Percentiles rank a stretch among this genome's conserved stretches.
These are phyloP conservation scores for Alternaria viburni DNA, from an alignment of 2,329 filamentous ascomycete genomes.

Conservation along the genomic window DNA sequence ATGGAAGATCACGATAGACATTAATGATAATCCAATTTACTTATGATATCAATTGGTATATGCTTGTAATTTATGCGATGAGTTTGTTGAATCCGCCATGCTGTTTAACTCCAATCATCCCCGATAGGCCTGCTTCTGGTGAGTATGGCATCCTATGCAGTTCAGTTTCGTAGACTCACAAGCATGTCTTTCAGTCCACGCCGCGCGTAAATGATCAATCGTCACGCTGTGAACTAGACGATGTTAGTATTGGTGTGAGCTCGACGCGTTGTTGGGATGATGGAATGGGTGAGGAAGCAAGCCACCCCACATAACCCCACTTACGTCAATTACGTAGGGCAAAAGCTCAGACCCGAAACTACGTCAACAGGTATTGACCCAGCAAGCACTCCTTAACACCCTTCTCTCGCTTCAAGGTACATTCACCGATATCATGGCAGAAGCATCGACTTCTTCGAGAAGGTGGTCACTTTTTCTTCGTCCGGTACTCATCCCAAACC, in stretches of 20 bases:
- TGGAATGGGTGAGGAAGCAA: not conserved
- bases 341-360: not conserved
- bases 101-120: not conserved
- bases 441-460: no score
- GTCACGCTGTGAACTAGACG: no score
- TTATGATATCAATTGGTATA: not conserved
- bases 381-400: no score
- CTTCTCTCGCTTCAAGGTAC: no score
- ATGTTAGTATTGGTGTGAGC: not conserved
- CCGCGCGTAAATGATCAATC: no score
- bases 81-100: no score
- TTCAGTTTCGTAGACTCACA: not conserved
- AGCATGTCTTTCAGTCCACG: not conserved
- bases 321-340: not conserved
- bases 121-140: not conserved
- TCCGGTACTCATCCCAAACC: no score
- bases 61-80: not conserved
- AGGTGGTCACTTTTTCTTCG: no score
- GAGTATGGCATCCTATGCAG: not conserved
- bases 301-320: not conserved
- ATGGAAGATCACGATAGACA: constrained; percentile 7
- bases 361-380: no score
- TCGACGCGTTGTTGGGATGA: not conserved
- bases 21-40: constrained; percentile 16
- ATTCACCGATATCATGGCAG: no score